Percentiles rank a stretch among this genome's conserved stretches.
Evolutionary conservation across 2,329 filamentous ascomycete genomes (phyloP).

Genomic region (Cephalotrichum gorgonifer): DNA sequence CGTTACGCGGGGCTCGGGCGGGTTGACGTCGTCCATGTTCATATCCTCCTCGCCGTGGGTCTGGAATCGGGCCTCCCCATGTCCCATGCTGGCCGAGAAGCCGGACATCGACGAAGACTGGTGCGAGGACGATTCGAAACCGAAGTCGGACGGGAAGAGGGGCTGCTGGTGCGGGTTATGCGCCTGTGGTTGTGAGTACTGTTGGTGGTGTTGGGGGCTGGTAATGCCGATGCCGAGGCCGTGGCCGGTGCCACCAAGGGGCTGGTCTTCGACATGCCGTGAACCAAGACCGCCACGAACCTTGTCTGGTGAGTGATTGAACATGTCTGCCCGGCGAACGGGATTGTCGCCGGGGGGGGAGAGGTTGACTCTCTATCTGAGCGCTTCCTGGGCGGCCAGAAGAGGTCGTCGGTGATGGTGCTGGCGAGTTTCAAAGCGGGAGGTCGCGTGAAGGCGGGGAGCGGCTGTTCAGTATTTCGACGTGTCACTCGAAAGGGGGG

Average conservation of each 20-base stretch:
- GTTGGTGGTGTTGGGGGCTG: slow-evolving; percentile 1
- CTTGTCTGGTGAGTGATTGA: slow-evolving; percentile 4
- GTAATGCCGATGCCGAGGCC: neutral
- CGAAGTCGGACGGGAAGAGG: neutral
- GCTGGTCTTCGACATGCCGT: slow-evolving; percentile 3
- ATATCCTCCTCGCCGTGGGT: neutral
- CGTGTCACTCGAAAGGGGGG: neutral
- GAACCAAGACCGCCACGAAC: slow-evolving; percentile 5
- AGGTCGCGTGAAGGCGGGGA: neutral
- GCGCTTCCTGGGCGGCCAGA: slow-evolving; percentile 1
- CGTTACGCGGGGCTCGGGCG: slow-evolving; percentile 4
- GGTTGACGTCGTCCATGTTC: neutral
- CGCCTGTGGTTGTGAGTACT: neutral
- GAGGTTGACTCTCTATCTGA: slow-evolving; percentile 1
- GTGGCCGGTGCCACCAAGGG: neutral
- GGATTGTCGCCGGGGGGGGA: slow-evolving; percentile 3
- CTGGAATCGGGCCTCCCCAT: neutral
- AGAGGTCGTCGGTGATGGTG: neutral
- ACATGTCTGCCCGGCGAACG: slow-evolving; percentile 6
- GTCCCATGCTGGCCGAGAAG: neutral
- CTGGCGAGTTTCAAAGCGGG: neutral
- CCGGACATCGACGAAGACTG: neutral
- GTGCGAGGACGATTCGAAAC: neutral
- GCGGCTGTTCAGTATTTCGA: neutral
- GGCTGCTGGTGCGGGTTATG: neutral